These are phyloP conservation scores for Skeletonema grethae DNA, from an alignment of 108 stramenopile genomes.

Conservation along the genomic window DNA sequence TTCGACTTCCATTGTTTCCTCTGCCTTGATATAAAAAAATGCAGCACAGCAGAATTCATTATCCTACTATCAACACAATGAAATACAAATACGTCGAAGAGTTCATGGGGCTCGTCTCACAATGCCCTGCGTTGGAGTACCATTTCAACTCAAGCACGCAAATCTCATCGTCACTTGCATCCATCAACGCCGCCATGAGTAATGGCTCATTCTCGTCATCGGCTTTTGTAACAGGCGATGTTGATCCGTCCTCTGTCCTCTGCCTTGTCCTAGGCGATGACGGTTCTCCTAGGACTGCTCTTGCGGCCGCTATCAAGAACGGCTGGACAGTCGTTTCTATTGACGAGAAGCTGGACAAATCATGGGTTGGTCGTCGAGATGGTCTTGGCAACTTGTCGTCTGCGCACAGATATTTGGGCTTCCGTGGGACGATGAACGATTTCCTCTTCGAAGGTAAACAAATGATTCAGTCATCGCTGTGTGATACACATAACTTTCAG, in stretches of 20 bases:
- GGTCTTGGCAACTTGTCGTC: slow-evolving; percentile 5
- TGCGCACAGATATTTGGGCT: slow-evolving; percentile 13
- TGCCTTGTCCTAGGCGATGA: slow-evolving; percentile 35
- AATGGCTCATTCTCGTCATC: slow-evolving; percentile 6
- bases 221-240: neutral
- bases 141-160: slow-evolving; percentile 15
- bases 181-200: slow-evolving; percentile 13
- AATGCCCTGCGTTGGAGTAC: slow-evolving; percentile 10
- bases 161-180: slow-evolving; percentile 1
- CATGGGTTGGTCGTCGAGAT: slow-evolving; percentile 17
- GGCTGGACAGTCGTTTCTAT: slow-evolving; percentile 28
- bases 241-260: slow-evolving; percentile 4
- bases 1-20: neutral
- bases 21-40: neutral
- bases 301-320: slow-evolving; percentile 14
- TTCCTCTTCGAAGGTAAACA: slow-evolving; percentile 12
- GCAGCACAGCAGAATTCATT: neutral
- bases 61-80: neutral
- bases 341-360: slow-evolving; percentile 18
- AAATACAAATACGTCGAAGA: slow-evolving; percentile 19
- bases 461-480: slow-evolving; percentile 15
- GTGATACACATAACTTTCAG: neutral
- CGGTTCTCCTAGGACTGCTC: slow-evolving; percentile 16
- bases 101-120: neutral
- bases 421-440: slow-evolving; percentile 12